phyloP scores from a whole-genome alignment of 129 eudicot species.

The Saposhnikovia divaricata region DNA sequence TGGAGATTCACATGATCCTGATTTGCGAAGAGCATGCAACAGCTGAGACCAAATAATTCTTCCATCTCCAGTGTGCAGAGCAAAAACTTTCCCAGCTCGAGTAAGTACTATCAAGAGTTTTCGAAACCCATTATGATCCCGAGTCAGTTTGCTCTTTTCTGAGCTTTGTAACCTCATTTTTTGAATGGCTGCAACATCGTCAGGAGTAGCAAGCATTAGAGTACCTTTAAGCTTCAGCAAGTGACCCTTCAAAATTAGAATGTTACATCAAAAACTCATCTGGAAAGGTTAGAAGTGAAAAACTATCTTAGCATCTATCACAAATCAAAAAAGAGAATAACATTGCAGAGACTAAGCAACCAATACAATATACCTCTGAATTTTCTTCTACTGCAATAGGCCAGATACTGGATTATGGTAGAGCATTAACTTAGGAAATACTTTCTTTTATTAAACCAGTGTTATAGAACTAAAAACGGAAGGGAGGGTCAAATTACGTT shows the following conservation, averaged over 20 bases:
- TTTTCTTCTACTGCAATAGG: background rate
- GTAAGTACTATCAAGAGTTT: slow-evolving; percentile 82
- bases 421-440: background rate
- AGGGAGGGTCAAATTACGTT: background rate
- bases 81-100: slow-evolving; percentile 78
- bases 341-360: background rate
- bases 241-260: slow-evolving; percentile 64
- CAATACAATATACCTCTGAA: background rate
- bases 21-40: slow-evolving; percentile 54
- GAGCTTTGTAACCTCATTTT: slow-evolving; percentile 66
- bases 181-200: slow-evolving; percentile 78
- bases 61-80: slow-evolving; percentile 97
- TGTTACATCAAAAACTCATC: background rate
- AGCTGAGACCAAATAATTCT: slow-evolving; percentile 82
- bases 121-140: slow-evolving; percentile 95
- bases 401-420: background rate
- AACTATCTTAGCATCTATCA: background rate
- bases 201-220: slow-evolving; percentile 87
- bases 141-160: slow-evolving; percentile 84
- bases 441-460: background rate
- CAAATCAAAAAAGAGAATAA: background rate
- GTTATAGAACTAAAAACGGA: background rate
- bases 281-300: background rate
- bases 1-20: slow-evolving; percentile 55
- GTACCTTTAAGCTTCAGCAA: slow-evolving; percentile 95